Evolutionary conservation across 1,284 basidiomycete species (phyloP).

Genomic region (Phellinidium pouzarii): DNA sequence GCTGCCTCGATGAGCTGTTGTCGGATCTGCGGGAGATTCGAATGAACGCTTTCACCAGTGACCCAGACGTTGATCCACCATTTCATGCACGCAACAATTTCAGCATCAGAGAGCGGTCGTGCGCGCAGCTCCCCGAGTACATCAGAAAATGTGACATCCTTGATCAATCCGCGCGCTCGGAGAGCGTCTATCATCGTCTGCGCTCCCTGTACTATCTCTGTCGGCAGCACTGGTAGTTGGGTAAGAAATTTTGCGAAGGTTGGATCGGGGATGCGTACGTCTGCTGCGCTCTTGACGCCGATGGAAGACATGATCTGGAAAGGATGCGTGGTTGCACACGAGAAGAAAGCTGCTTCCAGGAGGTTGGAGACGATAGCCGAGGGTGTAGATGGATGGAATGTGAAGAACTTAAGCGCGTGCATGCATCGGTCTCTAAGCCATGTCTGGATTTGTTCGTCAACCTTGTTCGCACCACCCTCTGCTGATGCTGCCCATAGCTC

Average conservation of each 20-base stretch:
- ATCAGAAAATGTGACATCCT: slow-evolving; percentile 80
- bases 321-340: slow-evolving; percentile 40
- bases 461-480: slow-evolving; percentile 25
- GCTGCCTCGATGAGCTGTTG: slow-evolving; percentile 65
- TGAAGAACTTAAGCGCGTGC: slow-evolving; percentile 87
- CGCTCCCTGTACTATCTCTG: slow-evolving; percentile 59
- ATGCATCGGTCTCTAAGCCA: slow-evolving; percentile 62
- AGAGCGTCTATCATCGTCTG: slow-evolving; percentile 60
- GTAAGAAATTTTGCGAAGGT: slow-evolving; percentile 77
- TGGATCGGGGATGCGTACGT: slow-evolving; percentile 76
- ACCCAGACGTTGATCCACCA: slow-evolving; percentile 82
- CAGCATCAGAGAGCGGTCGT: slow-evolving; percentile 66
- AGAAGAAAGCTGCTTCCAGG: slow-evolving; percentile 81
- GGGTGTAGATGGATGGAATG: slow-evolving; percentile 82
- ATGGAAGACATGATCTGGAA: slow-evolving; percentile 78
- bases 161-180: slow-evolving; percentile 65
- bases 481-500: slow-evolving; percentile 49
- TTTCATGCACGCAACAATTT: slow-evolving; percentile 77
- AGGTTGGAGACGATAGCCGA: slow-evolving; percentile 76
- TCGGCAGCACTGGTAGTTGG: slow-evolving; percentile 71
- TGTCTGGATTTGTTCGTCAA: slow-evolving; percentile 32
- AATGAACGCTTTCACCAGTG: slow-evolving; percentile 33
- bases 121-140: slow-evolving; percentile 75
- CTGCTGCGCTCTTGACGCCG: slow-evolving; percentile 66
- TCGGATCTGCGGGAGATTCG: slow-evolving; percentile 43